phyloP scores from a whole-genome alignment of 257 asterid genomes.

The Solanum sparsipilum region DNA sequence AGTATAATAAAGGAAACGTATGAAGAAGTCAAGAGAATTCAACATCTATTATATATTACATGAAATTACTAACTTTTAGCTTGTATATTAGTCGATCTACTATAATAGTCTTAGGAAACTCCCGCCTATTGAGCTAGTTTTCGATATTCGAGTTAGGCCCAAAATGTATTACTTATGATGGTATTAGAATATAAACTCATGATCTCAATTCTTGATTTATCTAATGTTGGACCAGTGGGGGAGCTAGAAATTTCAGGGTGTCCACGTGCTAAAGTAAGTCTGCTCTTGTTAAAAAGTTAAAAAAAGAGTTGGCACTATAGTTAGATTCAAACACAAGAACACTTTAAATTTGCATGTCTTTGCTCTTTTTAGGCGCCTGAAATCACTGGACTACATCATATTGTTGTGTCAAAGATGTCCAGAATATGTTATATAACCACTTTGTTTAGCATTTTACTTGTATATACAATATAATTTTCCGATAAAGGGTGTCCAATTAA shows the following conservation, averaged over 20 bases:
- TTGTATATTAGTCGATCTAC: neutral
- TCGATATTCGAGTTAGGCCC: neutral
- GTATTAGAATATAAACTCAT: neutral
- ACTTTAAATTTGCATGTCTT: neutral
- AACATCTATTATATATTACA: neutral
- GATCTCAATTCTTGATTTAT: neutral
- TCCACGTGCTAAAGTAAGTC: neutral
- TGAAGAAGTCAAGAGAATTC: too few relatives aligned
- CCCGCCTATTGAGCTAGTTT: neutral
- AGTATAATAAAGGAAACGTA: too few relatives aligned
- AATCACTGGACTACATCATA: neutral
- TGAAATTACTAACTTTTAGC: neutral
- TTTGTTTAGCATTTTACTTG: too few relatives aligned
- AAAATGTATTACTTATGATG: neutral
- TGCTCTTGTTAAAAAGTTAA: too few relatives aligned
- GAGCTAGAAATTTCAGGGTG: neutral
- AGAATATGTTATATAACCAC: neutral
- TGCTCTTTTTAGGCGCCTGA: rapidly evolving
- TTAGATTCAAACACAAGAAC: neutral
- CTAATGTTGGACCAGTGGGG: too few relatives aligned
- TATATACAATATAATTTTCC: too few relatives aligned
- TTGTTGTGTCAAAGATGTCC: too few relatives aligned
- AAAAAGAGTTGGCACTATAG: too few relatives aligned
- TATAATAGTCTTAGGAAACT: neutral
- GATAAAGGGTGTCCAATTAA: too few relatives aligned